Evolutionary conservation across 306 rosid species (phyloP).

Genomic region (Inga laurina): DNA sequence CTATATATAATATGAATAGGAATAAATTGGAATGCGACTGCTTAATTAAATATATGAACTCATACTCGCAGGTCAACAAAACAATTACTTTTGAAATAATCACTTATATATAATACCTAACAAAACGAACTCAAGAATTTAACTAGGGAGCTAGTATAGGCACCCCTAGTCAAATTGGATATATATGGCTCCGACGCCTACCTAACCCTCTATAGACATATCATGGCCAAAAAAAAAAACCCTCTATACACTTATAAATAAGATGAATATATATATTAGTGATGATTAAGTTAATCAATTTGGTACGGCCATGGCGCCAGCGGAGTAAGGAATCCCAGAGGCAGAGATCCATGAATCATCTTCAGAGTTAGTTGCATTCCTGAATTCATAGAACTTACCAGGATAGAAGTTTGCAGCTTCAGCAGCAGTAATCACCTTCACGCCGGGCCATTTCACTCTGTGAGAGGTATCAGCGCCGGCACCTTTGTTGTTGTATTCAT

Average conservation of each 20-base stretch:
- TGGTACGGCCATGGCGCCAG: constrained; percentile 21
- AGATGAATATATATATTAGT: neutral
- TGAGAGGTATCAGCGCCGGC: constrained; percentile 30
- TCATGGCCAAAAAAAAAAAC: no score
- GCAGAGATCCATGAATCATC: constrained; percentile 51
- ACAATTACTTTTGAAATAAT: no score
- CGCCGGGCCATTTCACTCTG: constrained; percentile 60
- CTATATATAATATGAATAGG: no score
- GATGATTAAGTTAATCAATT: neutral
- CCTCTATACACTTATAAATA: neutral
- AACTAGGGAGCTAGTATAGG: no score
- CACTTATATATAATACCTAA: no score
- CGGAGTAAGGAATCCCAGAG: constrained; percentile 35
- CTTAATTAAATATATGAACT: no score
- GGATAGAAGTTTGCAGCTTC: constrained; percentile 49
- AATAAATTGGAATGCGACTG: no score
- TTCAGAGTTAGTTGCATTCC: neutral
- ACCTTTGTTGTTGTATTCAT: constrained; percentile 63
- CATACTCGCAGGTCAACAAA: no score
- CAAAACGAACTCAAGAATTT: no score
- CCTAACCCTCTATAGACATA: no score
- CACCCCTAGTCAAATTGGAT: no score
- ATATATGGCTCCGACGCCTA: no score
- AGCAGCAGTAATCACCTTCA: constrained; percentile 12
- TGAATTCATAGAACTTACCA: constrained; percentile 29